Percentiles rank a stretch among this genome's conserved stretches.
These are phyloP conservation scores for Cladosporium sp. DNA, from an alignment of 2,329 filamentous ascomycete genomes.

Conservation along the genomic window DNA sequence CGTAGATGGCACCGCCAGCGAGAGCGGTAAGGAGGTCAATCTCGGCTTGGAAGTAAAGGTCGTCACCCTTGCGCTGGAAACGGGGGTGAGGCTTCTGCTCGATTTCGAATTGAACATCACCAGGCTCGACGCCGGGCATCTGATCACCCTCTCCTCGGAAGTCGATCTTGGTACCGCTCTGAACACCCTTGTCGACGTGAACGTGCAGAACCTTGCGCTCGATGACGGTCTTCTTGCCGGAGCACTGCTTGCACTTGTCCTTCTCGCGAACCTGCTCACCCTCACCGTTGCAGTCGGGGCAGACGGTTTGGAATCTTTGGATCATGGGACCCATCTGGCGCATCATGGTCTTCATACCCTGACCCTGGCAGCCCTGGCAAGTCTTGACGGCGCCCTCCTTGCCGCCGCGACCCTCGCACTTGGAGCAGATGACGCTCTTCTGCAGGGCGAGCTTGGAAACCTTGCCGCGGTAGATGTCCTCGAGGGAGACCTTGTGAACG, in stretches of 20 bases:
- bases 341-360: constrained; percentile 99
- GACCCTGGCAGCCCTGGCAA: constrained; percentile 84
- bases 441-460: constrained; percentile 95
- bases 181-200: constrained; percentile 91
- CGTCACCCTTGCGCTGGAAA: constrained; percentile 94
- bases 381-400: constrained; percentile 97
- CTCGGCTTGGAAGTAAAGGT: constrained; percentile 89
- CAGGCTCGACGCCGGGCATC: constrained; percentile 83
- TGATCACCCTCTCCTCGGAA: constrained; percentile 97
- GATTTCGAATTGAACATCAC: constrained; percentile 97
- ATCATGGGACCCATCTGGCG: constrained; percentile 99
- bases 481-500: constrained; percentile 94
- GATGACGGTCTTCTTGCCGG: constrained; percentile 95
- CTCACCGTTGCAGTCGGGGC: constrained; percentile 95
- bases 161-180: constrained; percentile 91
- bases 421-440: constrained; percentile 93
- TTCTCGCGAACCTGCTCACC: constrained; percentile 95
- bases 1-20: constrained; percentile 81
- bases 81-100: constrained; percentile 97
- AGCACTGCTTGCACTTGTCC: constrained; percentile 95
- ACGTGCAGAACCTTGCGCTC: constrained; percentile 98
- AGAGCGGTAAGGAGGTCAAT: constrained; percentile 94
- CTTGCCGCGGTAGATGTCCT: constrained; percentile 98
- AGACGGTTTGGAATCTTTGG: constrained; percentile 98
- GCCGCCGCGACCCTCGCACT: constrained; percentile 88